A percentile compares a stretch with the other conserved stretches of the same genome.
These are phyloP conservation scores for Oxyria digyna DNA, from an alignment of 148 eudicot species.

Conservation along the genomic window DNA sequence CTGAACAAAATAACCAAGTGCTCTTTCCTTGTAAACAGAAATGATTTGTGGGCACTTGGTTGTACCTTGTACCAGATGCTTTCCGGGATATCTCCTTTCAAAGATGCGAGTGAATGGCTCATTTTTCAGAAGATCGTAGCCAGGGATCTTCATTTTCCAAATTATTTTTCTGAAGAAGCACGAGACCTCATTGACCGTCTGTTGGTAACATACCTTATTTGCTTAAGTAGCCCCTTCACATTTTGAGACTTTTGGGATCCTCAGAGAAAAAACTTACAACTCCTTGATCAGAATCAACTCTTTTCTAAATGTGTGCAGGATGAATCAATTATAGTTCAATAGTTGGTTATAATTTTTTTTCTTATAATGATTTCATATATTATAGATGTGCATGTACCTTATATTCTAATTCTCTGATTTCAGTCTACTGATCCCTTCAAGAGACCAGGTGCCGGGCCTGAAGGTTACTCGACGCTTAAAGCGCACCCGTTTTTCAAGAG, in stretches of 20 bases:
- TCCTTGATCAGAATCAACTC: not conserved
- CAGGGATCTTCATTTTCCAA: constrained; percentile 77
- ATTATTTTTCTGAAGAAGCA: constrained; percentile 72
- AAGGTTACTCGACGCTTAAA: constrained; percentile 74
- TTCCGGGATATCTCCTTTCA: constrained; percentile 93
- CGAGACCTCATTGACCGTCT: constrained; percentile 76
- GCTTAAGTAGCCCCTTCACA: not conserved
- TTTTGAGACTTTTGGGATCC: not conserved
- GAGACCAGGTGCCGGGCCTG: constrained; percentile 94
- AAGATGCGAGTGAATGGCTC: constrained; percentile 98
- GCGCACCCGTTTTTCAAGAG: constrained; percentile 72
- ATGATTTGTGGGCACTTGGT: constrained; percentile 98
- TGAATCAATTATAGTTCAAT: not conserved
- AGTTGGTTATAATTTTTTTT: too few species aligned
- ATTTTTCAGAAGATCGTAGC: constrained; percentile 91
- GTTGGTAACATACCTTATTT: too few species aligned
- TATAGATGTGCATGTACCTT: too few species aligned
- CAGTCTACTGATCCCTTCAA: constrained; percentile 84
- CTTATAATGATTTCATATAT: too few species aligned
- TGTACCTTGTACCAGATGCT: constrained; percentile 99
- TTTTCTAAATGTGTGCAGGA: not conserved
- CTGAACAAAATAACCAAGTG: too few species aligned
- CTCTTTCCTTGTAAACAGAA: constrained; percentile 33
- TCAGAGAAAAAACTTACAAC: not conserved
- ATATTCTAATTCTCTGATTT: not conserved